Conservation (phyloP, 768 basidiomycete genomes). For the Rhodotorula toruloides region DNA sequence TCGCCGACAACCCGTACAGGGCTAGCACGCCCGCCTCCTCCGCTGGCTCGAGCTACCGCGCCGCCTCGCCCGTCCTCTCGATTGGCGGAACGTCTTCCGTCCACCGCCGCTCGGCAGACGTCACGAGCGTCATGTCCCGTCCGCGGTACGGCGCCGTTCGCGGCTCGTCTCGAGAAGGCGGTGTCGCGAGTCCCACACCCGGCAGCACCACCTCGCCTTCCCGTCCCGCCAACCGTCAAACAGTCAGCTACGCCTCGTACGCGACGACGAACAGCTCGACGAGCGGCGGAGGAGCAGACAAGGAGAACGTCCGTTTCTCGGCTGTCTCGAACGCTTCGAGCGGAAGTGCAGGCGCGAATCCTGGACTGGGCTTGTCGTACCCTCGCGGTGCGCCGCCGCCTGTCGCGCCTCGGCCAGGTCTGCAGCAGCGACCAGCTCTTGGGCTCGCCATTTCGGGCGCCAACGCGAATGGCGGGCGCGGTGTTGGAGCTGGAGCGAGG, state of each 20-base stretch:
- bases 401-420: constrained; percentile 10
- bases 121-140: neutral
- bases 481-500: neutral
- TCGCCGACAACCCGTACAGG: constrained; percentile 6
- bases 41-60: constrained; percentile 13
- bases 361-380: constrained; percentile 21
- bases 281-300: constrained; percentile 23
- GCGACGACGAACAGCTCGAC: neutral
- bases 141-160: constrained; percentile 23
- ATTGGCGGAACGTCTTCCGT: constrained; percentile 10
- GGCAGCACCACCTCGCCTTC: constrained; percentile 4
- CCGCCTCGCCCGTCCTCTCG: constrained; percentile 20
- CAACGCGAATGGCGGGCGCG: neutral
- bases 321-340: neutral
- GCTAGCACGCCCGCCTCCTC: constrained; percentile 15
- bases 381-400: constrained; percentile 9
- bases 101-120: constrained; percentile 29
- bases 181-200: neutral
- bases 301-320: constrained; percentile 26
- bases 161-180: constrained; percentile 23
- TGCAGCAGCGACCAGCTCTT: neutral
- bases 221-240: neutral
- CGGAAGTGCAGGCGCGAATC: constrained; percentile 1
- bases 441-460: constrained; percentile 14
- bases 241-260: neutral